Evolutionary conservation across 257 asterid species (phyloP).

Genomic region (Primulina tabacum): DNA sequence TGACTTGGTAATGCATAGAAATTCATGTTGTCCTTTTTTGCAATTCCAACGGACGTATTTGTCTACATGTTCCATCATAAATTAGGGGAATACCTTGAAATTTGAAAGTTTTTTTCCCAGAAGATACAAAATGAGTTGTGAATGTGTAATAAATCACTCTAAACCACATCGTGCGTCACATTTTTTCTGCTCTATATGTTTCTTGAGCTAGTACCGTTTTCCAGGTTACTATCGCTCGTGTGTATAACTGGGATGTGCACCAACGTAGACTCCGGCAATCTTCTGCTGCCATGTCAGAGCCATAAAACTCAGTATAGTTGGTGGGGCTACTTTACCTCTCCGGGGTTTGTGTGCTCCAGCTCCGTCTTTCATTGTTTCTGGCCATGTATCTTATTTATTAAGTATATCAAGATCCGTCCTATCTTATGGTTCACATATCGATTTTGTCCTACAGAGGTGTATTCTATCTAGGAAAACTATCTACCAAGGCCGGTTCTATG

Average conservation of each 20-base stretch:
- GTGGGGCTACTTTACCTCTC: slow-evolving; percentile 22
- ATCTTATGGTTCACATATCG: slow-evolving; percentile 12
- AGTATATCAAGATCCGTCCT: slow-evolving; percentile 11
- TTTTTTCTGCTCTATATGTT: slow-evolving; percentile 10
- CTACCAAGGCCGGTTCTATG: slow-evolving; percentile 20
- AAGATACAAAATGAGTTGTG: neutral
- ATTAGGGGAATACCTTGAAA: slow-evolving; percentile 1
- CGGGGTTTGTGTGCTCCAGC: slow-evolving; percentile 16
- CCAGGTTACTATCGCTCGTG: slow-evolving; percentile 89
- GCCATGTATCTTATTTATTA: neutral
- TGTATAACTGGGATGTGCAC: slow-evolving; percentile 93
- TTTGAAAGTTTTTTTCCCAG: neutral
- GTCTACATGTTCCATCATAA: neutral
- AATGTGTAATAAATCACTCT: neutral
- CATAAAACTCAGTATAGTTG: slow-evolving; percentile 26
- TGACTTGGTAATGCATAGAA: neutral
- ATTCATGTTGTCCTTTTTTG: neutral
- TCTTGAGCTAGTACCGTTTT: slow-evolving; percentile 16
- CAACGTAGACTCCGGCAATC: slow-evolving; percentile 72
- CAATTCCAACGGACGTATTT: slow-evolving; percentile 1
- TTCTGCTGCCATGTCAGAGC: slow-evolving; percentile 35
- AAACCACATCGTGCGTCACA: neutral
- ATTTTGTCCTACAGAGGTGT: neutral
- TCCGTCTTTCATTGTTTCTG: slow-evolving; percentile 2
- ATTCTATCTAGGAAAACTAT: slow-evolving; percentile 1